phyloP scores from a whole-genome alignment of 768 basidiomycete species.

The Tricholoma terreum region DNA sequence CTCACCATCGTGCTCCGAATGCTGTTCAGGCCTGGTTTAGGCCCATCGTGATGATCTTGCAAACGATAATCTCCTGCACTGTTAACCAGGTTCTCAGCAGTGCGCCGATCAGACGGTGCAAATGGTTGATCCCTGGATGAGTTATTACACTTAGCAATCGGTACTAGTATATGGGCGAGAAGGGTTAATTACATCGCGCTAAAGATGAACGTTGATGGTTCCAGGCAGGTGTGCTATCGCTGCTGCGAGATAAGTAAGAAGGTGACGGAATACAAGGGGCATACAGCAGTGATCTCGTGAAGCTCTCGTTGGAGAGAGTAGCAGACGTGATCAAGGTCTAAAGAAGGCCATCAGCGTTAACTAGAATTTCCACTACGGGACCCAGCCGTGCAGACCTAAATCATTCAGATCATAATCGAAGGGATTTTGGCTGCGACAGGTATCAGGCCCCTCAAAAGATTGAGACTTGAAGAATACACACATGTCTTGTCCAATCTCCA shows the following conservation, averaged over 20 bases:
- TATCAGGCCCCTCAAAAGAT: not conserved
- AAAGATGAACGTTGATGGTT: conserved; percentile 54
- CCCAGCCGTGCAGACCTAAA: conserved; percentile 39
- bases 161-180: not conserved
- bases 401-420: conserved; percentile 69
- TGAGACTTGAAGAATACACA: conserved; percentile 18
- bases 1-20: conserved; percentile 16
- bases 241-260: conserved; percentile 1
- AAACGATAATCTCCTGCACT: conserved; percentile 34
- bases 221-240: conserved; percentile 50
- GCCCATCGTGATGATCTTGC: conserved; percentile 9
- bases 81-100: conserved; percentile 49
- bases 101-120: conserved; percentile 59
- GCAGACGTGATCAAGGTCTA: conserved; percentile 68
- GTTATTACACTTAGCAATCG: not conserved
- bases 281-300: conserved; percentile 67
- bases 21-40: conserved; percentile 15
- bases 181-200: conserved; percentile 32
- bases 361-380: not conserved
- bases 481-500: conserved; percentile 71
- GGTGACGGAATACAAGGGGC: conserved; percentile 22
- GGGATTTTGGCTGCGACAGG: conserved; percentile 51
- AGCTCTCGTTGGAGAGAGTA: conserved; percentile 63
- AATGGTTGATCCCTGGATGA: conserved; percentile 60
- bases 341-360: conserved; percentile 3